Base-by-base conservation (phyloP, 306 rosid genomes). In the Hippophae rhamnoides region DNA sequence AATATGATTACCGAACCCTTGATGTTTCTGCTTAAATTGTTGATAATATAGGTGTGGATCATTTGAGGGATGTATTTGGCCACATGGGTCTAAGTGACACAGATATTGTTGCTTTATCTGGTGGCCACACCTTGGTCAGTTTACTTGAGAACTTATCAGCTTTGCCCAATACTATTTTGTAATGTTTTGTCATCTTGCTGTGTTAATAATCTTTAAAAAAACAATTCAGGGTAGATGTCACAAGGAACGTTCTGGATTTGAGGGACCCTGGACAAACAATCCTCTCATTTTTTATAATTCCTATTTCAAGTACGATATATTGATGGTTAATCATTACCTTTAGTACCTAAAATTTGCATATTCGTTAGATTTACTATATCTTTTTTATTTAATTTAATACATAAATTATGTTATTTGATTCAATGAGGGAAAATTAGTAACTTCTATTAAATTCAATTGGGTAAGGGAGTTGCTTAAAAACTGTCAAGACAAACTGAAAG, bases 51-150 rank as follows among this genome's bases (percentile, higher is more conserved):
- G 94, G 94, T 43, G 58, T 74, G n/a, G 89, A 82, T 52, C 89
- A 82, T 69, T 7, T 82, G 66, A 85, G 89, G 79, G 84, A 76
- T 68, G 68, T 85, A 3, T 82, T 85, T 67, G 81, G 83, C 7
- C 71, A 71, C 47, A 82, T 85, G 89, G 89, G 94, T 38, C 80
- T 85, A 1, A 73, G 67, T 66, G 86, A 82, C 62, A 72, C 73
- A 68, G 94, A 82, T 13, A 80, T 82, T 50, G 94, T 80, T 56
- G 89, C 79, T 55, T 62, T 85, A 52, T 79, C 89, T 18, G 94
- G 94, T 40, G 89, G 68, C 13, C 94, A 85, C 73, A 85, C 94
- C 10, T 69, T 85, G 89, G 86, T 85, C 45, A 48, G 78, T 70
- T 42, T 52, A 58, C 13, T n/a, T 64, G 31, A 41, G n/a, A 43